phyloP scores from a whole-genome alignment of 371 early-diverging fungal species.

The Zychaea mexicana region DNA sequence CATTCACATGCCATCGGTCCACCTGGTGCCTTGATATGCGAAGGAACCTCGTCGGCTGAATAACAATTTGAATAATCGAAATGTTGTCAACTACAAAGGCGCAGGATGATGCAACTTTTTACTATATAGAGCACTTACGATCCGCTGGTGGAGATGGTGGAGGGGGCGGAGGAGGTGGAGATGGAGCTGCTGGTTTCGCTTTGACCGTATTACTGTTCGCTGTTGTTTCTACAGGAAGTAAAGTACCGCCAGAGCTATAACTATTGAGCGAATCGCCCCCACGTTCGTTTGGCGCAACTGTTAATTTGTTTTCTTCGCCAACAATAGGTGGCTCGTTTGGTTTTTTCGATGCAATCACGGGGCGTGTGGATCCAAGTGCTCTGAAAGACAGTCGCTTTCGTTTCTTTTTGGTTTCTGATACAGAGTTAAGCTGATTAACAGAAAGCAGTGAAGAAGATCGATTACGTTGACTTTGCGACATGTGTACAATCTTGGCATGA shows the following conservation, averaged over 20 bases:
- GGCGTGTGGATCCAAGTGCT: neutral
- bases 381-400: slow-evolving; percentile 13
- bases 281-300: slow-evolving; percentile 2
- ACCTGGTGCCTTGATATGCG: slow-evolving; percentile 40
- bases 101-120: no score
- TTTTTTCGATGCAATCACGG: neutral
- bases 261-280: neutral
- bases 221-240: neutral
- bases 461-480: slow-evolving; percentile 14
- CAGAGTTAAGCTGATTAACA: neutral
- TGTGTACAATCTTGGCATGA: slow-evolving; percentile 18
- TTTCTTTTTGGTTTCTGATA: neutral
- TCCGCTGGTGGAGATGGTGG: slow-evolving; percentile 15
- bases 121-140: no score
- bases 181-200: neutral
- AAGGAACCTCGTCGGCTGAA: slow-evolving; percentile 32
- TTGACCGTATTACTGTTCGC: neutral
- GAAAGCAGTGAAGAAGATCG: slow-evolving; percentile 4
- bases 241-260: neutral
- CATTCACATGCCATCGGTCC: slow-evolving; percentile 63
- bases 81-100: no score
- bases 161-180: neutral
- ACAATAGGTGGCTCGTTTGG: neutral
- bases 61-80: neutral
- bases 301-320: neutral